Evolutionary conservation across 768 basidiomycete species (phyloP), one percentile per base, ranked within the genome.

Genomic region (Lyophyllum decastes): DNA sequence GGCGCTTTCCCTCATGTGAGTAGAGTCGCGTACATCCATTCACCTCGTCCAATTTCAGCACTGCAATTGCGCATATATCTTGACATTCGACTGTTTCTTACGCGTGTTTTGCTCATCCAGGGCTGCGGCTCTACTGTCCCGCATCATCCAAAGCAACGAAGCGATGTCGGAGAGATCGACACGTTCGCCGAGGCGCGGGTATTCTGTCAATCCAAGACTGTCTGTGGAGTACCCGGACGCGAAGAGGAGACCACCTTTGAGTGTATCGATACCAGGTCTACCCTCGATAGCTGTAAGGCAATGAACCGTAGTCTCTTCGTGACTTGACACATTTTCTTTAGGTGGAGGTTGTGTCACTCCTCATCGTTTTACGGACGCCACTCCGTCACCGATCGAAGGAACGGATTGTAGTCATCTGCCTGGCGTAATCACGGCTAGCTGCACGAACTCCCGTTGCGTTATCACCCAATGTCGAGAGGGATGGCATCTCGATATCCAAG

Each of bases 311-410:
- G 17, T 21, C 21, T 25, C 25, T 27, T 30, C 21, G 34, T 10
- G 30, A 30, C 30, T 10, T 54, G 12, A 58, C 49, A 14, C 24
- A 7, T 11, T 11, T 35, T n/a, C 16, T 17, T 45, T 46, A 78
- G 77, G 77, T 52, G 78, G 78, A 45, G 78, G 77, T n/a, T 79
- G 78, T 49, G 58, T 73, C 24, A 59, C 65, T 22, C 71, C 68
- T 25, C 73, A 75, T 60, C 71, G 73, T 19, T 78, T 74, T 49
- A 48, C 49, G n/a, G 68, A 69, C 25, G 44, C 49, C 0, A 47
- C 64, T 3, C 34, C 59, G 22, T 22, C 58, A 35, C 43, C 52
- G 38, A 19, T 19, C 26, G 24, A 38, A 26, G 75, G 72, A 24
- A 54, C 59, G 25, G 72, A 75, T 54, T 76, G 75, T 51, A 63